Conservation (phyloP, 2,329 filamentous ascomycete genomes). For the Lachnellula willkommii region DNA sequence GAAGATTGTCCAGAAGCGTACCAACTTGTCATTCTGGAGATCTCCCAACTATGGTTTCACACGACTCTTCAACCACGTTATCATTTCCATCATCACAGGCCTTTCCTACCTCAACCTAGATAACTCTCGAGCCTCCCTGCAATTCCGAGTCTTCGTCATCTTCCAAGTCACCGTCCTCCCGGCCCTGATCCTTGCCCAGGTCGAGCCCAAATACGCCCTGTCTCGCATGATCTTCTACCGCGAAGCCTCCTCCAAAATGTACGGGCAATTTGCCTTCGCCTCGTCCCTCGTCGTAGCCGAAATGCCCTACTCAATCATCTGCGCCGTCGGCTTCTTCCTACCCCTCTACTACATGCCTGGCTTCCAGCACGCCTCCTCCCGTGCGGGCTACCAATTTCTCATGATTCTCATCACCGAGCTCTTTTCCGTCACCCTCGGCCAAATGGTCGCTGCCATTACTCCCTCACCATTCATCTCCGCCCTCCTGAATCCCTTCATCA, state of each 20-base stretch:
- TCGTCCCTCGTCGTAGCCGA: conserved; percentile 75
- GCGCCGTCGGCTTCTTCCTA: conserved; percentile 74
- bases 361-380: conserved; percentile 54
- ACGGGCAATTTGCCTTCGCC: conserved; percentile 73
- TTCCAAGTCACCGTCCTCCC: conserved; percentile 86
- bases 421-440: conserved; percentile 76
- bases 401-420: conserved; percentile 78
- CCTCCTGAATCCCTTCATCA: conserved; percentile 75
- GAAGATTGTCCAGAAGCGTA: conserved; percentile 65
- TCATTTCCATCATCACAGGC: conserved; percentile 72
- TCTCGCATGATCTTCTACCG: conserved; percentile 79
- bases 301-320: conserved; percentile 76
- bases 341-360: conserved; percentile 82
- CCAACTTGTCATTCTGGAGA: conserved; percentile 76
- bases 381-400: conserved; percentile 82
- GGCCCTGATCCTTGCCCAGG: conserved; percentile 74
- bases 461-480: conserved; percentile 74
- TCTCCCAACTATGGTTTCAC: conserved; percentile 88
- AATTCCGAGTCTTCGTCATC: conserved; percentile 83
- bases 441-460: conserved; percentile 70
- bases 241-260: conserved; percentile 80
- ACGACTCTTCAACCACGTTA: conserved; percentile 76
- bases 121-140: conserved; percentile 67
- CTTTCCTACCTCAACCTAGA: conserved; percentile 75
- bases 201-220: conserved; percentile 78